A percentile compares a stretch with the other conserved stretches of the same genome.
Evolutionary conservation across 2,329 filamentous ascomycete species (phyloP).

Genomic region (Xylariaceae sp.): DNA sequence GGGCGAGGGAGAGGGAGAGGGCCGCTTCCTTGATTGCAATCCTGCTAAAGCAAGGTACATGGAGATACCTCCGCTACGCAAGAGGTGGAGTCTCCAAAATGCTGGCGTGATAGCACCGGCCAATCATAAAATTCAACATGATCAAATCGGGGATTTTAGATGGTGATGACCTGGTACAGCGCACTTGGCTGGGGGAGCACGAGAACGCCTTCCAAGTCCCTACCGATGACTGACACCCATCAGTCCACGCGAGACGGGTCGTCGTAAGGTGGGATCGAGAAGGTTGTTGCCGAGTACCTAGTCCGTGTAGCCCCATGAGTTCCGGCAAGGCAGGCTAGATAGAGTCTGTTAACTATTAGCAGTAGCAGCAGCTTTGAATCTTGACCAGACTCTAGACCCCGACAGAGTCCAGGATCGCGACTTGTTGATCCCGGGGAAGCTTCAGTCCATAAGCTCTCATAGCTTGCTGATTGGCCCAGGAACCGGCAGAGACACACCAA

Average conservation of each 20-base stretch:
- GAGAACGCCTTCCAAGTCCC: conserved; percentile 1
- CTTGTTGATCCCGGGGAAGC: background rate
- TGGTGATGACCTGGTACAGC: conserved; percentile 11
- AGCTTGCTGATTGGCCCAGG: conserved; percentile 22
- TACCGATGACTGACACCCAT: background rate
- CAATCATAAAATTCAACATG: conserved; percentile 40
- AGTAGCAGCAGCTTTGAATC: no score
- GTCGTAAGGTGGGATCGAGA: conserved; percentile 6
- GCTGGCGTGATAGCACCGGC: conserved; percentile 21
- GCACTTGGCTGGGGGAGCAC: conserved; percentile 7
- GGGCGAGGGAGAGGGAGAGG: conserved; percentile 7
- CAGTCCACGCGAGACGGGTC: background rate
- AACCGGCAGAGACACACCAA: background rate
- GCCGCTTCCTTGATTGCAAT: conserved; percentile 21
- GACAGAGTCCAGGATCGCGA: background rate
- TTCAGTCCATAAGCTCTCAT: conserved; percentile 17
- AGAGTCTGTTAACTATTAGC: no score
- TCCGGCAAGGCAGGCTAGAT: background rate
- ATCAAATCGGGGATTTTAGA: conserved; percentile 17
- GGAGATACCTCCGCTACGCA: conserved; percentile 9
- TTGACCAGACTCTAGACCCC: no score
- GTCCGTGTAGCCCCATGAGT: background rate
- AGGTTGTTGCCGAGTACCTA: background rate
- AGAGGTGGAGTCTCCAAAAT: conserved; percentile 20
- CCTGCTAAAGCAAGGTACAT: background rate